Evolutionary conservation across 495 filamentous ascomycete species (phyloP).

Genomic region (Penicillium atrosanguineum): DNA sequence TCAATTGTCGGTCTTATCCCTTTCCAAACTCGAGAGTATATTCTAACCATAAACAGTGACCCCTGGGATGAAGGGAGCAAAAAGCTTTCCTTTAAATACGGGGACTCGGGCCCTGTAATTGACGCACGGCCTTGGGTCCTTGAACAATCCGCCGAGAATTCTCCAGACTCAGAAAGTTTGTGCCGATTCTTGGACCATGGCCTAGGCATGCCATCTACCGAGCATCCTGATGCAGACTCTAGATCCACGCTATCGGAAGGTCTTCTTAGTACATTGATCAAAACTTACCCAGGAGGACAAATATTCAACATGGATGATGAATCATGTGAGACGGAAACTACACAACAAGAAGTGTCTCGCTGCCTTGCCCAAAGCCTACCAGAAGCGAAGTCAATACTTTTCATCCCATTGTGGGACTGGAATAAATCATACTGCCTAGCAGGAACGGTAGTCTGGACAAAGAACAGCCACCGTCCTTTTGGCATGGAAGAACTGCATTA

Average conservation of each 20-base stretch:
- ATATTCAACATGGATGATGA: too few species aligned
- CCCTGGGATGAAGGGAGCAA: not conserved
- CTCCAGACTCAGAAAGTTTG: too few species aligned
- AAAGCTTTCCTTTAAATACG: too few species aligned
- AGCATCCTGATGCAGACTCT: too few species aligned
- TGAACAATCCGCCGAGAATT: too few species aligned
- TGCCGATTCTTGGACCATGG: too few species aligned
- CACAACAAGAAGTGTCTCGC: not conserved
- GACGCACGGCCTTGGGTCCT: too few species aligned
- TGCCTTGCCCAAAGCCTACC: conserved; percentile 27
- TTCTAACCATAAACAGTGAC: conserved; percentile 5
- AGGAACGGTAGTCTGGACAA: conserved; percentile 57
- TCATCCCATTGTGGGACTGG: conserved; percentile 62
- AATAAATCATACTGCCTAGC: conserved; percentile 62
- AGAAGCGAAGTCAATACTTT: conserved; percentile 51
- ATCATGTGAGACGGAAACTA: not conserved
- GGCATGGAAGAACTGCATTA: conserved; percentile 49
- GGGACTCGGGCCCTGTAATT: too few species aligned
- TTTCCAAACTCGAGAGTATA: not conserved
- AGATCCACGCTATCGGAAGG: too few species aligned
- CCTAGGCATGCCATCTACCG: too few species aligned
- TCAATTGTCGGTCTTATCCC: conserved; percentile 14
- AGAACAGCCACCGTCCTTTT: conserved; percentile 40
- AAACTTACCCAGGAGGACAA: too few species aligned
- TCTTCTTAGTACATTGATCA: too few species aligned